Evolutionary conservation across 805 yeast genomes (phyloP).

Genomic region (Wickerhamomyces alni): DNA sequence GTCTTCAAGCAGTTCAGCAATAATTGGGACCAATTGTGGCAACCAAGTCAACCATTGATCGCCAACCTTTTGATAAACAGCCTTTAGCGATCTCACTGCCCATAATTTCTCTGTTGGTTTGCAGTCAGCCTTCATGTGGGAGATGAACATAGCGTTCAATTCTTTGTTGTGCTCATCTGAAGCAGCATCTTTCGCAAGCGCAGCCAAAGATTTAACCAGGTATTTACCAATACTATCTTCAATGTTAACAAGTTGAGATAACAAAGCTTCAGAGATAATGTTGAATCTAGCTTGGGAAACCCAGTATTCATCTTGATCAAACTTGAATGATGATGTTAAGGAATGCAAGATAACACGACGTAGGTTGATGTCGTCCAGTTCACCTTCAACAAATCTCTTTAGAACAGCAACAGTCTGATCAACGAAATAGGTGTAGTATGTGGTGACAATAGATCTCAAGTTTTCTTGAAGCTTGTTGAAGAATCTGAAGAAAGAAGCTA

Average conservation of each 20-base stretch:
- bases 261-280: slow-evolving; percentile 52
- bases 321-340: slow-evolving; percentile 73
- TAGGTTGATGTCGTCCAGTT: slow-evolving; percentile 43
- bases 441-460: slow-evolving; percentile 80
- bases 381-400: slow-evolving; percentile 38
- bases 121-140: slow-evolving; percentile 62
- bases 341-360: slow-evolving; percentile 72
- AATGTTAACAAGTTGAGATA: slow-evolving; percentile 59
- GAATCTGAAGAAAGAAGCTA: slow-evolving; percentile 75
- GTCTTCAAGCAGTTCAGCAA: slow-evolving; percentile 93
- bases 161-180: slow-evolving; percentile 71
- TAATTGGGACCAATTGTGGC: slow-evolving; percentile 92
- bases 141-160: slow-evolving; percentile 56
- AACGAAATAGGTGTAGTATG: slow-evolving; percentile 78
- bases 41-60: slow-evolving; percentile 88
- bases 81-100: slow-evolving; percentile 75
- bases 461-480: slow-evolving; percentile 79
- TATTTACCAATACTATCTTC: slow-evolving; percentile 76
- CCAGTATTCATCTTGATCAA: slow-evolving; percentile 95
- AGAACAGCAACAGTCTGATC: slow-evolving; percentile 64
- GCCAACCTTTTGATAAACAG: slow-evolving; percentile 84
- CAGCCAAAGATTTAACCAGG: slow-evolving; percentile 71
- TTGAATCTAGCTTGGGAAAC: slow-evolving; percentile 81
- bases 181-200: slow-evolving; percentile 65
- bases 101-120: slow-evolving; percentile 59